Evolutionary conservation across 441 rosid species (phyloP), one percentile per base, ranked within the genome.

Genomic region (Adansonia gregorii): DNA sequence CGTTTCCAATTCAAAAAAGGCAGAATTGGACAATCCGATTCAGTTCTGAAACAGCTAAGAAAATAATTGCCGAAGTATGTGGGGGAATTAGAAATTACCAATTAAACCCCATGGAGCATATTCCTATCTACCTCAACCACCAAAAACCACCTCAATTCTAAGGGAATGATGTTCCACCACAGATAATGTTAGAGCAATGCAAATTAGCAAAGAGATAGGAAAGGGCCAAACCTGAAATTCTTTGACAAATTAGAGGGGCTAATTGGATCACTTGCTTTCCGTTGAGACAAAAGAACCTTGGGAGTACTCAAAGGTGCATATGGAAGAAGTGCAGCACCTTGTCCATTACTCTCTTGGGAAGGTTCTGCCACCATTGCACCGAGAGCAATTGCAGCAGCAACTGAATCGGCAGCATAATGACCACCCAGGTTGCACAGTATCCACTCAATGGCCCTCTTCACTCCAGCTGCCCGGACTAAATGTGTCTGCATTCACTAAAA

Each of bases 401-500:
- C 96, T 70, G 99, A 91, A 82, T 93, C 95, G 72, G 96, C 92
- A 79, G 97, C 98, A 79, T 92, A 92, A 78, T 90, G 93, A 80
- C 93, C 95, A 85, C 89, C 98, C 46, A 91, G 82, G 82, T 90
- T 97, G 93, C 94, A 87, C 89, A 94, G 88, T 79, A 94, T 93
- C 99, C 98, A 97, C 82, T 94, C 98, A 76, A 93, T 91, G 75
- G 99, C 98, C 77, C 87, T 94, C 86, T 92, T 97, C 78, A 93
- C 99, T 89, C 92, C 98, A 56, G 94, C 92, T 82, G 98, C 97
- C 87, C 94, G 89, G 83, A 91, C 56, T 83, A 94, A 88, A 92
- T 97, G 99, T 85, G 89, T 98, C 99, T 97, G 98, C 94, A 97
- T 88, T 97, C 98, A 97, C 98, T 97, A 94, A 97, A 93, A 88